phyloP scores from a whole-genome alignment of 345 rosid species.

The Ceriops decandra region DNA sequence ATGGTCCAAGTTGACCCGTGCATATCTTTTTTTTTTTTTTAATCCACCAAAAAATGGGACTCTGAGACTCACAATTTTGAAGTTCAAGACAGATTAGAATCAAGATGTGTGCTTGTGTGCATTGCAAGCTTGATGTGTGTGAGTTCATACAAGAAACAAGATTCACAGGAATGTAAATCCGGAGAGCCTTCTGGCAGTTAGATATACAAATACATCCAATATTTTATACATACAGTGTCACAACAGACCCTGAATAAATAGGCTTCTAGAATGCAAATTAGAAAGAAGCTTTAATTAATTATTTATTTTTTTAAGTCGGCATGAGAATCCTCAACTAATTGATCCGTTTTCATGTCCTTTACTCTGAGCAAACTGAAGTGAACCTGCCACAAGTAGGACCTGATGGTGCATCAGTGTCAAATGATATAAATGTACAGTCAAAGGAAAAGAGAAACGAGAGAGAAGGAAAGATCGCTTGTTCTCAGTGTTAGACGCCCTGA shows the following conservation, averaged over 20 bases:
- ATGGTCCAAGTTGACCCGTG: constrained; percentile 2
- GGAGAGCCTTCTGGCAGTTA: no score
- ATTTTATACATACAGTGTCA: neutral
- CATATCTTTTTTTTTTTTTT: neutral
- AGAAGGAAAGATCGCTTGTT: neutral
- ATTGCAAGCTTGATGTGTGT: no score
- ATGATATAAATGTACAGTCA: constrained; percentile 19
- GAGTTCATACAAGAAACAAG: no score
- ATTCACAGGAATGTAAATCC: no score
- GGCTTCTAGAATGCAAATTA: constrained; percentile 8
- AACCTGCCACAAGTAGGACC: constrained; percentile 7
- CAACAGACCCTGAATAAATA: neutral
- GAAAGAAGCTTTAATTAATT: neutral
- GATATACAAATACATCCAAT: neutral
- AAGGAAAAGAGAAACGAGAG: constrained; percentile 2
- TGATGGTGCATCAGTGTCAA: constrained; percentile 21
- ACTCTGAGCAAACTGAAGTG: neutral
- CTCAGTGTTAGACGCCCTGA: neutral
- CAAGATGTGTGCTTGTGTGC: no score
- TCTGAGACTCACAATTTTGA: no score
- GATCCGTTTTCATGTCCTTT: neutral
- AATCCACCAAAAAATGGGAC: no score
- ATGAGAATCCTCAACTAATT: constrained; percentile 5
- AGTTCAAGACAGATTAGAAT: no score
- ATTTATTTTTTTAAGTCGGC: neutral